Evolutionary conservation across 768 basidiomycete genomes (phyloP).

Genomic region (Serendipita vermifera): DNA sequence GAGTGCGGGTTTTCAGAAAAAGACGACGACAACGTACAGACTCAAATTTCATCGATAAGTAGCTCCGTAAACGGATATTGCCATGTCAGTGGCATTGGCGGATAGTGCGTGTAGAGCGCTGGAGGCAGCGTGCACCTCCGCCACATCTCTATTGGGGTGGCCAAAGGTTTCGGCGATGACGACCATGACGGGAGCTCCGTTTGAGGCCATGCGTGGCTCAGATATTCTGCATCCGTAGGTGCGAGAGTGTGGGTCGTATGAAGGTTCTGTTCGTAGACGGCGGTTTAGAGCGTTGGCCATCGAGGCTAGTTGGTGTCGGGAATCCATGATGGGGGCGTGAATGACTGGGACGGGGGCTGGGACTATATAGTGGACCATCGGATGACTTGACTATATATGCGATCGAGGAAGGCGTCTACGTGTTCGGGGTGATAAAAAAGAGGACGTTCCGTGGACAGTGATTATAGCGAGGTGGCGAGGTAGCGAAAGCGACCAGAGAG

Average conservation of each 20-base stretch:
- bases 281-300: background rate
- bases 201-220: background rate
- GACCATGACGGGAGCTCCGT: background rate
- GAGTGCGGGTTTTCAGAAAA: background rate
- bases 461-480: background rate
- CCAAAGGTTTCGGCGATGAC: background rate
- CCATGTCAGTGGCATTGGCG: background rate
- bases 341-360: background rate
- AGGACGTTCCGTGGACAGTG: background rate
- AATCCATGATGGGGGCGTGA: background rate
- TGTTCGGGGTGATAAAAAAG: background rate
- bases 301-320: background rate
- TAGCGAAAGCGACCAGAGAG: background rate
- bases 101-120: background rate
- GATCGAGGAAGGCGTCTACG: background rate
- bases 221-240: conserved; percentile 3
- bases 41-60: background rate
- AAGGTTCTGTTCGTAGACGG: background rate
- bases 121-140: background rate
- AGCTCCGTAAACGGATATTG: background rate
- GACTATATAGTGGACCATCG: background rate
- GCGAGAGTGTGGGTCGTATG: background rate
- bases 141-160: background rate
- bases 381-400: background rate
- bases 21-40: background rate